Evolutionary conservation across 2,329 filamentous ascomycete species (phyloP).

Genomic region (Aspergillus awamori): DNA sequence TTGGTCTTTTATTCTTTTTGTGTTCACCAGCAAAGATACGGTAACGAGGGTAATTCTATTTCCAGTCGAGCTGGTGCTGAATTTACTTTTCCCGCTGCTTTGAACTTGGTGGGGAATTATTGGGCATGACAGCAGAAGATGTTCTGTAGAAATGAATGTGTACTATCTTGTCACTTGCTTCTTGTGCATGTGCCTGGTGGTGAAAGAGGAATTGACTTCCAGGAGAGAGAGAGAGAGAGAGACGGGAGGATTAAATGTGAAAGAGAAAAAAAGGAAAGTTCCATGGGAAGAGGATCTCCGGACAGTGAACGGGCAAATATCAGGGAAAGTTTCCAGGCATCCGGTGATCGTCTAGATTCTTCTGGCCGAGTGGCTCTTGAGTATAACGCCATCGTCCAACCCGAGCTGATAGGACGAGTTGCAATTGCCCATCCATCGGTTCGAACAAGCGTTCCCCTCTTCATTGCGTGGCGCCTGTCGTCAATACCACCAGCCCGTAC

Average conservation of each 20-base stretch:
- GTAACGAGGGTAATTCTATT: slow-evolving; percentile 8
- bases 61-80: not conserved
- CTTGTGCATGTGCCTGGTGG: too few relatives aligned
- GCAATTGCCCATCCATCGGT: slow-evolving; percentile 17
- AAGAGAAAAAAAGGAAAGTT: too few relatives aligned
- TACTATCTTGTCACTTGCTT: too few relatives aligned
- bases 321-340: not conserved
- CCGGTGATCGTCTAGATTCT: slow-evolving; percentile 9
- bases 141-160: too few relatives aligned
- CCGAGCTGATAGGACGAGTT: slow-evolving; percentile 24
- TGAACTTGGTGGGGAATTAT: not conserved
- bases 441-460: slow-evolving; percentile 14
- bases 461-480: slow-evolving; percentile 34
- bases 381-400: slow-evolving; percentile 17
- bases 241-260: not conserved
- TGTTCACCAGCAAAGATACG: not conserved
- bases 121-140: not conserved
- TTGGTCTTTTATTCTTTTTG: slow-evolving; percentile 7
- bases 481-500: slow-evolving; percentile 21
- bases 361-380: slow-evolving; percentile 9
- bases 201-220: not conserved
- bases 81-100: not conserved
- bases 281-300: not conserved
- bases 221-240: not conserved
- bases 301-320: not conserved